These are phyloP conservation scores for Aspergillus wentii DNA, from an alignment of 495 filamentous ascomycete species.

Conservation along the genomic window DNA sequence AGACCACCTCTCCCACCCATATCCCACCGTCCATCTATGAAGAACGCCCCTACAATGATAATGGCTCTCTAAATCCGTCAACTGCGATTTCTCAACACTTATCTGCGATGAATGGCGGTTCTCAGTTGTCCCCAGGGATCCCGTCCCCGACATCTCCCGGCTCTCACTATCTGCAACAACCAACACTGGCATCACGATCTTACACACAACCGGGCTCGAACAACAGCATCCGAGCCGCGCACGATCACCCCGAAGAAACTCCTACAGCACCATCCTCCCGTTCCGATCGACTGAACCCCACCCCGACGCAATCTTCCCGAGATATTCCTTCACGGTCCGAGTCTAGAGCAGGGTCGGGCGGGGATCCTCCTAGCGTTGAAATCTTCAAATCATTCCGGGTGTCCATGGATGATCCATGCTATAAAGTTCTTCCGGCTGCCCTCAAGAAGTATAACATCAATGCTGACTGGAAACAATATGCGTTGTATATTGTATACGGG, in stretches of 20 bases:
- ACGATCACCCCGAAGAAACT: constrained; percentile 44
- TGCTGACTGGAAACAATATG: constrained; percentile 93
- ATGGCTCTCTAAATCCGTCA: constrained; percentile 52
- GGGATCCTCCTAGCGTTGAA: constrained; percentile 59
- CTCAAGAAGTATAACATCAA: constrained; percentile 98
- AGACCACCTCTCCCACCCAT: constrained; percentile 77
- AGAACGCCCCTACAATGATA: constrained; percentile 47
- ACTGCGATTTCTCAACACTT: constrained; percentile 65
- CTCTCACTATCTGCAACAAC: constrained; percentile 40
- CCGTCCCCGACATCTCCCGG: constrained; percentile 82
- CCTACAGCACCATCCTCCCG: constrained; percentile 17
- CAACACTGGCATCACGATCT: constrained; percentile 44
- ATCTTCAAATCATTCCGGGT: constrained; percentile 99
- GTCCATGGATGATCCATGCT: constrained; percentile 94
- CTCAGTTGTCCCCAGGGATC: constrained; percentile 64
- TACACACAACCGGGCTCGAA: constrained; percentile 35
- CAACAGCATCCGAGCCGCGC: constrained; percentile 23
- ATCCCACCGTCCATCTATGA: constrained; percentile 56
- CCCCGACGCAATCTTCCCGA: constrained; percentile 33
- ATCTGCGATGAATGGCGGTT: constrained; percentile 64
- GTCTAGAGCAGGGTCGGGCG: constrained; percentile 46
- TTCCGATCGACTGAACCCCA: constrained; percentile 33
- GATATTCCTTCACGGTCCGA: constrained; percentile 43
- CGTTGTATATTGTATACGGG: constrained; percentile 94
- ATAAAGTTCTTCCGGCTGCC: constrained; percentile 93